These are phyloP conservation scores for Blumeriella jaapii DNA, from an alignment of 2,329 filamentous ascomycete species.

Conservation along the genomic window DNA sequence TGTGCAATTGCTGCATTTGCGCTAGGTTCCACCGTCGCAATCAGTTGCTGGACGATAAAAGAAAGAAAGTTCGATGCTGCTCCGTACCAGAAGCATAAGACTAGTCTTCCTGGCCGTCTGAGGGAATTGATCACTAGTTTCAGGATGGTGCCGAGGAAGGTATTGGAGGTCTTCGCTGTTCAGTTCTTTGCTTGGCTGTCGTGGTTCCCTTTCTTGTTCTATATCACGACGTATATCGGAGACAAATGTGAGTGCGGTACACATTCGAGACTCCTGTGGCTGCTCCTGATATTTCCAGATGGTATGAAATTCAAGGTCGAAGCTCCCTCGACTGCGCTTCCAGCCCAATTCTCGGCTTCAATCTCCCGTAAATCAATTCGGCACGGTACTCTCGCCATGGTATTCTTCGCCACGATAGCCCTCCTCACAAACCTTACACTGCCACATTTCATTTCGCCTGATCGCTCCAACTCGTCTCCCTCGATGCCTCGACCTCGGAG, in stretches of 20 bases:
- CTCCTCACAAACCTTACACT: neutral
- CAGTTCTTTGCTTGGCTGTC: slow-evolving; percentile 27
- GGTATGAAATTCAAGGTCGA: neutral
- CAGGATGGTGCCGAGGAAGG: slow-evolving; percentile 1
- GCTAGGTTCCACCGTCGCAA: slow-evolving; percentile 7
- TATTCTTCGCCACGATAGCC: neutral
- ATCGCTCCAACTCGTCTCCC: neutral
- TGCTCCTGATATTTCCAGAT: neutral
- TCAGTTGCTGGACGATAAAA: slow-evolving; percentile 7
- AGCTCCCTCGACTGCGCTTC: neutral
- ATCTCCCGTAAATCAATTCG: neutral
- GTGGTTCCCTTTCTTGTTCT: slow-evolving; percentile 29
- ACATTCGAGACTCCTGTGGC: neutral
- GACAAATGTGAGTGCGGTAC: neutral
- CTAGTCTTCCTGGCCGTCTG: neutral
- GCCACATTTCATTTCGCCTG: neutral
- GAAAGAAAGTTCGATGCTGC: slow-evolving; percentile 6
- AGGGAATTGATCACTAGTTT: neutral
- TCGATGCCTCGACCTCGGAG: neutral
- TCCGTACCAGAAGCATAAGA: neutral
- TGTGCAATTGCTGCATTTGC: slow-evolving; percentile 15
- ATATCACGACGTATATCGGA: slow-evolving; percentile 22
- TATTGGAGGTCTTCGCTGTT: slow-evolving; percentile 17
- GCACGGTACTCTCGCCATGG: neutral
- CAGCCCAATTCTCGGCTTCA: neutral